Evolutionary conservation across 257 asterid species (phyloP).

Genomic region (Ophiorrhiza pumila): DNA sequence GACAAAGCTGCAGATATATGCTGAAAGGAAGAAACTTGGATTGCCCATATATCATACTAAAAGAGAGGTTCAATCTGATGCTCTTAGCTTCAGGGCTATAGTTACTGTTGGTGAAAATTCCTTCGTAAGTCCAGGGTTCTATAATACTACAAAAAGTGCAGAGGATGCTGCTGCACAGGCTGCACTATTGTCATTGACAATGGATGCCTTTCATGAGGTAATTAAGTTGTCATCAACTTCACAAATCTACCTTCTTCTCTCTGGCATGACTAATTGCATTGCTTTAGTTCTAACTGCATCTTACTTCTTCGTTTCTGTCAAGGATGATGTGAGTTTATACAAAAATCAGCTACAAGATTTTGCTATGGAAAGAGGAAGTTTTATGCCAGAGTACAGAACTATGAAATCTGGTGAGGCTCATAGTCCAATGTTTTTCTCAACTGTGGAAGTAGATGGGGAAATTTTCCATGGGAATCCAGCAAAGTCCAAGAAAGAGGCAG

Average conservation of each 20-base stretch:
- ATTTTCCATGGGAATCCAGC: conserved; percentile 35
- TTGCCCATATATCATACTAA: conserved; percentile 20
- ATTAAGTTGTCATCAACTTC: conserved; percentile 3
- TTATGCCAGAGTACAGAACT: conserved; percentile 34
- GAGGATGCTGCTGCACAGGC: conserved; percentile 42
- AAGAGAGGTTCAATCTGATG: conserved; percentile 18
- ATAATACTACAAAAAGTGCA: conserved; percentile 32
- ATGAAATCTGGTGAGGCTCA: conserved; percentile 15
- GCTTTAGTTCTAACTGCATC: not conserved
- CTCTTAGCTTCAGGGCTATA: conserved; percentile 26
- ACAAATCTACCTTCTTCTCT: not conserved
- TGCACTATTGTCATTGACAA: conserved; percentile 34
- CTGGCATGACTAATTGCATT: not conserved
- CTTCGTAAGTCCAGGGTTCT: conserved; percentile 25
- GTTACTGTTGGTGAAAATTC: conserved; percentile 26
- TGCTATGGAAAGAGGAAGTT: conserved; percentile 28
- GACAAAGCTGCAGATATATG: conserved; percentile 39
- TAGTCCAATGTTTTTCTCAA: conserved; percentile 26
- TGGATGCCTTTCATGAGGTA: conserved; percentile 35
- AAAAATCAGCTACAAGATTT: conserved; percentile 40
- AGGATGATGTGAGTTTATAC: conserved; percentile 31
- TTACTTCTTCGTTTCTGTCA: conserved; percentile 13
- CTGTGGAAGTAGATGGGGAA: conserved; percentile 45
- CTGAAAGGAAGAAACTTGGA: conserved; percentile 30
- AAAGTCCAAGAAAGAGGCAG: conserved; percentile 41